Conservation (phyloP, 2,329 filamentous ascomycete genomes). For the Fusarium algeriense region DNA sequence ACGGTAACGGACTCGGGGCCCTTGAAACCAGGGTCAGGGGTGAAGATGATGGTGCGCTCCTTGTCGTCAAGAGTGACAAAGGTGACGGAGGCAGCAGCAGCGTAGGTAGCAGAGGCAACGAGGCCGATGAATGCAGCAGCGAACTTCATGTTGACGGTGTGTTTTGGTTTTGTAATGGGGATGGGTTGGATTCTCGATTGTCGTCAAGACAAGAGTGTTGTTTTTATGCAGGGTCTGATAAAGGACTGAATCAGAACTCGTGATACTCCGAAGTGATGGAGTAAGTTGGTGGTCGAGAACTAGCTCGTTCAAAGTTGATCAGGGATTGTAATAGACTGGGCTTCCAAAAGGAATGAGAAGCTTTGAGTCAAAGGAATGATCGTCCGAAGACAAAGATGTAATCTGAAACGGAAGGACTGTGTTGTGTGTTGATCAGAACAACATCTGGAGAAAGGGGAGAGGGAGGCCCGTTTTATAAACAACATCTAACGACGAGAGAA, state of each 20-base stretch:
- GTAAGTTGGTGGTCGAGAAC: conserved; percentile 40
- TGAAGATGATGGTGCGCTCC: conserved; percentile 65
- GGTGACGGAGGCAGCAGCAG: conserved; percentile 63
- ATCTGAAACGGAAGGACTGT: conserved; percentile 44
- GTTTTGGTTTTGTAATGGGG: conserved; percentile 27
- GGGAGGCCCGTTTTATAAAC: conserved; percentile 49
- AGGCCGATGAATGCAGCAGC: conserved; percentile 58
- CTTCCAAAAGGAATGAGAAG: conserved; percentile 53
- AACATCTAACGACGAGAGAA: conserved; percentile 20
- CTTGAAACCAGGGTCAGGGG: conserved; percentile 55
- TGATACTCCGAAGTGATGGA: conserved; percentile 24
- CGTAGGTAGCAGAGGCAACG: conserved; percentile 58
- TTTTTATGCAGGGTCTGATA: conserved; percentile 37
- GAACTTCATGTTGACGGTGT: conserved; percentile 66
- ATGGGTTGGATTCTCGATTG: conserved; percentile 33
- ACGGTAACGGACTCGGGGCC: conserved; percentile 57
- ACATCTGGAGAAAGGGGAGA: conserved; percentile 33
- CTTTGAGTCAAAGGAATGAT: conserved; percentile 46
- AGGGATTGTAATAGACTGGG: conserved; percentile 42
- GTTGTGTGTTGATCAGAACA: conserved; percentile 31
- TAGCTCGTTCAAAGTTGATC: conserved; percentile 46
- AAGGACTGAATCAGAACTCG: conserved; percentile 44
- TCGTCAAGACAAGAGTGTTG: conserved; percentile 47
- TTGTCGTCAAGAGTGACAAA: conserved; percentile 69
- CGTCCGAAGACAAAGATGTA: conserved; percentile 47